Conservation (phyloP, 495 filamentous ascomycete genomes). For the Penicillium arizonense region DNA sequence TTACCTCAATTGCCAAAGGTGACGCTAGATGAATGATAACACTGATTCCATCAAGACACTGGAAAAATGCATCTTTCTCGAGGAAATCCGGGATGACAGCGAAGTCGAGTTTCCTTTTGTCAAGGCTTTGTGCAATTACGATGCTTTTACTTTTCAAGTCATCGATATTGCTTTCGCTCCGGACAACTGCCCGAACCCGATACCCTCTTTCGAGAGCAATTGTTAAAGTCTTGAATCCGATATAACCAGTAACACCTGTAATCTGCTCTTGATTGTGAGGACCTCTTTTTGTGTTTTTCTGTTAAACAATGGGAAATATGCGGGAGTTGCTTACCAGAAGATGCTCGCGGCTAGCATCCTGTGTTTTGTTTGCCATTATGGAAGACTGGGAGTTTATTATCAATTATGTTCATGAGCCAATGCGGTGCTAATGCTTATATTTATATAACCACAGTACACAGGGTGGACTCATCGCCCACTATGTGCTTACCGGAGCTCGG, state of each 20-base stretch:
- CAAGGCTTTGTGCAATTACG: not conserved
- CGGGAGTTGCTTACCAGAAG: not conserved
- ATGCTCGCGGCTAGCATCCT: not conserved
- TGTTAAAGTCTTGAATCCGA: conserved; percentile 31
- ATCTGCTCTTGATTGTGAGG: conserved; percentile 2
- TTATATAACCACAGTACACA: not conserved
- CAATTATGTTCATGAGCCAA: too few relatives aligned
- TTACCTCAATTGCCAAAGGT: conserved; percentile 19
- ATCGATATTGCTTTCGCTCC: conserved; percentile 10
- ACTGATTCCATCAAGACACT: conserved; percentile 20
- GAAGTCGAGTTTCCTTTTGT: not conserved
- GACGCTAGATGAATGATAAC: conserved; percentile 35
- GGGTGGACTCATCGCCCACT: not conserved
- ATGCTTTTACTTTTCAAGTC: conserved; percentile 16
- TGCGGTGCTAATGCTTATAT: not conserved
- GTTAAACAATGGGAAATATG: not conserved
- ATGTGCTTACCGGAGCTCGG: not conserved
- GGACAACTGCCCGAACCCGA: conserved; percentile 25
- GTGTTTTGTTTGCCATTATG: not conserved
- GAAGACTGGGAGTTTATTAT: too few relatives aligned
- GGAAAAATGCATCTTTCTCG: conserved; percentile 19
- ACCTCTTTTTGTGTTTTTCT: not conserved
- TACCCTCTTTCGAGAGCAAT: conserved; percentile 22
- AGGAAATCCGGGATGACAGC: conserved; percentile 24
- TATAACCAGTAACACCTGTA: conserved; percentile 28